Conservation (phyloP, 2,329 filamentous ascomycete genomes). For the Hypoxylon sp. region DNA sequence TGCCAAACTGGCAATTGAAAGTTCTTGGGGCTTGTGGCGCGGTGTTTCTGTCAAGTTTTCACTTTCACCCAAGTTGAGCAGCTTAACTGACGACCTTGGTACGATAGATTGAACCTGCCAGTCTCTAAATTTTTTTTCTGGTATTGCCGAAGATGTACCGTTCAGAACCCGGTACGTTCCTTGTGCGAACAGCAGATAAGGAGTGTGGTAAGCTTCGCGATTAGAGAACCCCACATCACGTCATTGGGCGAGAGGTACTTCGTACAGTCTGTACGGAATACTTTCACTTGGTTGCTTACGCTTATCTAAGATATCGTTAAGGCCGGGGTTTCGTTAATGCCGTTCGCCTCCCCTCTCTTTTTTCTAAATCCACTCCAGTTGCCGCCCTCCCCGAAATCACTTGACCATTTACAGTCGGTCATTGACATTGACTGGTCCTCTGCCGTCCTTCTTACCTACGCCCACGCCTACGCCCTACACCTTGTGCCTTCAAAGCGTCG, state of each 20-base stretch:
- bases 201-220: background rate
- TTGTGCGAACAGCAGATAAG: background rate
- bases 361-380: background rate
- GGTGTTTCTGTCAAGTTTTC: no score
- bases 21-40: slow-evolving; percentile 9
- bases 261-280: no score
- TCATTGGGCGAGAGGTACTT: slow-evolving; percentile 11
- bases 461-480: background rate
- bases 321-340: background rate
- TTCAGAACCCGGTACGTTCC: slow-evolving; percentile 6
- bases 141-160: slow-evolving; percentile 30
- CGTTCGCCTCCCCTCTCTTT: background rate
- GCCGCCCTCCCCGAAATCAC: slow-evolving; percentile 3
- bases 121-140: slow-evolving; percentile 33
- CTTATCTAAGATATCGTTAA: no score
- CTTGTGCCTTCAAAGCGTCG: background rate
- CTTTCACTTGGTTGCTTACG: no score
- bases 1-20: slow-evolving; percentile 4
- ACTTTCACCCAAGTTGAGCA: no score
- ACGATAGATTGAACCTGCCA: slow-evolving; percentile 3
- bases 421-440: background rate
- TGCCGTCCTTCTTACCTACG: no score
- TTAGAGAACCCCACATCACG: slow-evolving; percentile 8
- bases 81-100: background rate
- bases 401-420: background rate